phyloP scores from a whole-genome alignment of 768 basidiomycete species.

The Tephrocybe sp. region DNA sequence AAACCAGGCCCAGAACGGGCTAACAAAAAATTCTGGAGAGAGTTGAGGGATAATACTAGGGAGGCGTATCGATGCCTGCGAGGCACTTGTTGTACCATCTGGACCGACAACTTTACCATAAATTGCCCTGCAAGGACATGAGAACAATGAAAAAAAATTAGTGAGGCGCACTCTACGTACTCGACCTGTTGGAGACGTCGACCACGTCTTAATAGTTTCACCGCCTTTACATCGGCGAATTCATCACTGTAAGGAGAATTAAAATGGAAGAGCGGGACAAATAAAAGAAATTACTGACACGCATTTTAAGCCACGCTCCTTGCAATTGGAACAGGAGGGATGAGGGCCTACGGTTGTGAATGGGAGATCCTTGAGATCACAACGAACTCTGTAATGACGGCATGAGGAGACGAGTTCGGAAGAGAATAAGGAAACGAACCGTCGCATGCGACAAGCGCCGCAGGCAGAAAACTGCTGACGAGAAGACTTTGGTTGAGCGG shows the following conservation, averaged over 20 bases:
- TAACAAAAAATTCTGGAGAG: slow-evolving; percentile 75
- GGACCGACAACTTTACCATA: slow-evolving; percentile 66
- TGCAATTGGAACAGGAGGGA: slow-evolving; percentile 83
- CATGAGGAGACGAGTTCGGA: neutral
- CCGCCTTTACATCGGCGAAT: slow-evolving; percentile 87
- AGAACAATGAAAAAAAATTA: slow-evolving; percentile 6
- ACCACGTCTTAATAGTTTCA: slow-evolving; percentile 78
- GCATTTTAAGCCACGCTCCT: slow-evolving; percentile 87
- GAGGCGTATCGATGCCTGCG: slow-evolving; percentile 35
- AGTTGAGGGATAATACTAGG: slow-evolving; percentile 68
- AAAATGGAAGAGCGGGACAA: slow-evolving; percentile 1
- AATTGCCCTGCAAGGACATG: slow-evolving; percentile 51
- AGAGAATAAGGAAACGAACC: slow-evolving; percentile 38
- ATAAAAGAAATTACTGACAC: slow-evolving; percentile 57
- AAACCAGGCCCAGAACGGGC: slow-evolving; percentile 84
- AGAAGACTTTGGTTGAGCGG: slow-evolving; percentile 69
- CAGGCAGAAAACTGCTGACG: slow-evolving; percentile 91
- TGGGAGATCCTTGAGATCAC: slow-evolving; percentile 85
- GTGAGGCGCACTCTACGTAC: slow-evolving; percentile 39
- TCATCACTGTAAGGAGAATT: slow-evolving; percentile 61
- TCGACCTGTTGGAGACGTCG: slow-evolving; percentile 82
- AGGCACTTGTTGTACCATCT: slow-evolving; percentile 32
- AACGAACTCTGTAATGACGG: slow-evolving; percentile 67
- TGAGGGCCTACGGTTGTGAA: slow-evolving; percentile 42
- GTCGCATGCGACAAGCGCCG: slow-evolving; percentile 87